Conservation (phyloP, 2,329 filamentous ascomycete species). For the Pseudogymnoascus sp. region DNA sequence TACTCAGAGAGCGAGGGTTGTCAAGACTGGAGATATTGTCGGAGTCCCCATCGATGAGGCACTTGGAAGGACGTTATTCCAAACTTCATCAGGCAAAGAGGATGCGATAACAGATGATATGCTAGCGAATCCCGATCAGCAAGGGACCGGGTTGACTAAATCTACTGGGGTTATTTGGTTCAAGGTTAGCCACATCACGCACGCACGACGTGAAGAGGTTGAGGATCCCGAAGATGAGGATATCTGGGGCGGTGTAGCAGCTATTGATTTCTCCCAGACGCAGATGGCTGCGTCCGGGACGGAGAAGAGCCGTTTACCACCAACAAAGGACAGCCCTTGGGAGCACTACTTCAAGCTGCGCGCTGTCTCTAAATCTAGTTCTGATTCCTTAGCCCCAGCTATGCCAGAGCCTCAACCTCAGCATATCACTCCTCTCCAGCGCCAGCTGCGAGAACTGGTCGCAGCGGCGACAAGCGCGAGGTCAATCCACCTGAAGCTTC, state of each 20-base stretch:
- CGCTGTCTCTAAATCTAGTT: slow-evolving; percentile 46
- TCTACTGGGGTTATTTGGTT: slow-evolving; percentile 74
- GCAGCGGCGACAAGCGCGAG: slow-evolving; percentile 81
- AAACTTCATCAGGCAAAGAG: slow-evolving; percentile 49
- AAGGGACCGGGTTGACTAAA: slow-evolving; percentile 35
- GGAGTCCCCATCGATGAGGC: slow-evolving; percentile 83
- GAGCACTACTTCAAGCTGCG: slow-evolving; percentile 80
- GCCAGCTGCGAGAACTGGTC: slow-evolving; percentile 74
- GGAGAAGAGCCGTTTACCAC: slow-evolving; percentile 71
- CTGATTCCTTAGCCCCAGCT: slow-evolving; percentile 31
- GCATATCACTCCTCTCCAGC: slow-evolving; percentile 52
- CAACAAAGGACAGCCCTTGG: slow-evolving; percentile 70
- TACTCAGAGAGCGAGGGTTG: slow-evolving; percentile 68
- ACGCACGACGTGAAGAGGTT: slow-evolving; percentile 41
- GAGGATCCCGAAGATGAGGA: slow-evolving; percentile 55
- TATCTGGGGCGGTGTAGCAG: slow-evolving; percentile 77
- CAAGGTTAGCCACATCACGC: slow-evolving; percentile 67
- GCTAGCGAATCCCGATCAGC: slow-evolving; percentile 41
- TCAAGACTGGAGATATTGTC: slow-evolving; percentile 81
- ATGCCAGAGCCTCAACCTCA: slow-evolving; percentile 37
- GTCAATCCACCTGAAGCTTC: slow-evolving; percentile 78
- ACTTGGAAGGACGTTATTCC: slow-evolving; percentile 72
- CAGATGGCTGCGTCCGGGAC: slow-evolving; percentile 89
- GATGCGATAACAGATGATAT: slow-evolving; percentile 64
- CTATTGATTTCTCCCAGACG: slow-evolving; percentile 77